Evolutionary conservation across 2,329 filamentous ascomycete genomes (phyloP), one percentile per base, ranked within the genome.

Genomic region (Bipolaris cookei): DNA sequence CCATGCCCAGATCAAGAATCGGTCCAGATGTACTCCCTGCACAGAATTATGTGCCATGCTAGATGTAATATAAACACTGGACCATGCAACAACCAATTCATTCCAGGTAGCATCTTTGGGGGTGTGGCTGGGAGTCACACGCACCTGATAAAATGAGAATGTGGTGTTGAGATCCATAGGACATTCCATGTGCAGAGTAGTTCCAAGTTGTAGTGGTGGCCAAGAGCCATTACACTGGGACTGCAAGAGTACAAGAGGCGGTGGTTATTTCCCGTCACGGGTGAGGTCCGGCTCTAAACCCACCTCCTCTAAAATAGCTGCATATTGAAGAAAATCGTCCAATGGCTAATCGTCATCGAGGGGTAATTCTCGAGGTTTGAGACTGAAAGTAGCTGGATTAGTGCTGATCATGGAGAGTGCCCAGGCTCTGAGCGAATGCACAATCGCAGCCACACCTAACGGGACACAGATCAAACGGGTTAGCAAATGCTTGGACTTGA

Each of bases 161-260:
- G 65, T 66, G 2, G 65, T 66, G 34, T 72, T 72, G 45, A 68
- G 63, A 48, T 72, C 66, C 10, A 30, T 13, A 10, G 71, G 54
- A 25, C 58, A 71, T 23, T 72, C 68, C 1, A 56, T 54, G 3
- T 70, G 63, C 18, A 72, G 42, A 13, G 64, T 59, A 2, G 64
- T 65, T 6, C 65, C 69, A 4, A 71, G 54, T 18, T 68, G 63
- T 1, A 66, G 68, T 4, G 59, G 46, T n/a, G 69, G 28, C 13
- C 28, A 66, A 71, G 61, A 38, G 63, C 68, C 11, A 51, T 69
- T 60, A 52, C 63, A 65, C 20, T 18, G 42, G 6, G 58, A 16
- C 16, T 37, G 34, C 6, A 13, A 32, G 10, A 55, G 35, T 11
- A 51, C 37, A 2, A 55, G 48, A 13, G 44, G 56, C 16, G 47